A percentile compares a stretch with the other conserved stretches of the same genome.
Evolutionary conservation across 2,329 filamentous ascomycete species (phyloP).

Genomic region (Mariannaea elegans): DNA sequence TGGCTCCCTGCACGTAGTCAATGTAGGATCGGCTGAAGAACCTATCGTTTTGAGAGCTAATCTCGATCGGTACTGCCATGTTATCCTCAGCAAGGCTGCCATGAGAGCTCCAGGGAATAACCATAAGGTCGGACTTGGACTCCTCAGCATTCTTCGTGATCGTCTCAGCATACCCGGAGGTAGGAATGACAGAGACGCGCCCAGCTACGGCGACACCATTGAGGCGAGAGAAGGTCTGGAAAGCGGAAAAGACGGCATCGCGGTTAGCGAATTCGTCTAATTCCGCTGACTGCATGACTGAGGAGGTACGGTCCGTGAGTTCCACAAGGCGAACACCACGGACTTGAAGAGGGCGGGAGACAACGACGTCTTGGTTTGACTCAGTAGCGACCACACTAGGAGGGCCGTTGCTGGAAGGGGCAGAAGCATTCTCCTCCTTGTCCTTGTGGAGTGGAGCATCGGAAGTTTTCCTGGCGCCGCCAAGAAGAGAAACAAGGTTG

Average conservation of each 20-base stretch:
- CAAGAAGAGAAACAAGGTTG: constrained; percentile 41
- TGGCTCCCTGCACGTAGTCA: constrained; percentile 74
- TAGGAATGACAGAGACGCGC: constrained; percentile 81
- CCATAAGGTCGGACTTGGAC: constrained; percentile 74
- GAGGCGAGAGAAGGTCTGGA: constrained; percentile 86
- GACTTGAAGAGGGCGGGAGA: constrained; percentile 34
- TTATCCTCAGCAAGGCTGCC: constrained; percentile 74
- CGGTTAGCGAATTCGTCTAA: constrained; percentile 75
- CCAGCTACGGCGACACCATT: constrained; percentile 86
- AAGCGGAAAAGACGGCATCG: constrained; percentile 91
- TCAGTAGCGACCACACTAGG: neutral
- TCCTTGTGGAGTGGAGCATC: constrained; percentile 2
- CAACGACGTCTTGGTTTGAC: neutral
- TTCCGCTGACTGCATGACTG: constrained; percentile 93
- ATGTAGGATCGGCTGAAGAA: constrained; percentile 63
- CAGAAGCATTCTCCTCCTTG: neutral
- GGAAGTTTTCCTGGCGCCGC: constrained; percentile 28
- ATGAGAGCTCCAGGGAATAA: constrained; percentile 91
- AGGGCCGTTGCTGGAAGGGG: neutral
- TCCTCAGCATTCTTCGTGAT: constrained; percentile 76
- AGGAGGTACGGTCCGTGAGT: constrained; percentile 90
- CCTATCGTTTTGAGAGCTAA: constrained; percentile 35
- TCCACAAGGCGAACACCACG: constrained; percentile 89
- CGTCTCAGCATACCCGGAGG: constrained; percentile 80
- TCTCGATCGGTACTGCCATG: constrained; percentile 22